Base-by-base conservation (phyloP, 83 land plant species). In the Larix sibirica region DNA sequence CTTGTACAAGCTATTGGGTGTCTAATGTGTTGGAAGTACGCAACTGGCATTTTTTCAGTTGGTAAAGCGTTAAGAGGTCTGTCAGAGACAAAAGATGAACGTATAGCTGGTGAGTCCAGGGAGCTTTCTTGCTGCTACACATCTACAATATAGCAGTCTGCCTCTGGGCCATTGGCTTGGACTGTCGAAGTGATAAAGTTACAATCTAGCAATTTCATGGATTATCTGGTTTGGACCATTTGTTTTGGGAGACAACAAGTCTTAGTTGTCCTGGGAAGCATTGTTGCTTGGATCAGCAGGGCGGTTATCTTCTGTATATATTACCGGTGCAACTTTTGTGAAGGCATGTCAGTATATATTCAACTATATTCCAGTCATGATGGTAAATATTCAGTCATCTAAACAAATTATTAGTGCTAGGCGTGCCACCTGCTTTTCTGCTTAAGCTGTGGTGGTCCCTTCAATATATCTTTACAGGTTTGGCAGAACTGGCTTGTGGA, bases 221-320 rank as follows among this genome's bases (percentile, higher is more conserved):
- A 56, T 77, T 77, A 77, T 77, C 79, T 77, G 79, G 79, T 77
- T 77, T 56, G 54, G 60, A 54, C 79, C 79, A 77, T 77, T 47
- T 77, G 60, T 77, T 77, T 77, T 77, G 79, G 62, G 62, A 40
- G 28, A 77, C 62, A 56, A 10, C 17, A 56, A 50, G 20, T 56
- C 59, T 77, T 77, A 28, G 21, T 77, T 50, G 61, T 56, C 60
- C 79, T 77, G 36, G 79, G 44, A 24, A 54, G 26, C 50, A 77
- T 24, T 38, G 47, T 38, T 77, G 54, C 38, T 31, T 77, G 80
- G 38, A 56, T 56, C 28, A 77, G 80, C 62, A 58, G 80, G 62
- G 24, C 28, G 33, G 60, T 73, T 73, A 21, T 73, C 44, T 73
- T 23, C 80, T 77, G 60, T 47, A 77, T 58, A 62, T 58, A 56